Conservation (phyloP, 331 rosid species). For the Erythrophleum ivorense region DNA sequence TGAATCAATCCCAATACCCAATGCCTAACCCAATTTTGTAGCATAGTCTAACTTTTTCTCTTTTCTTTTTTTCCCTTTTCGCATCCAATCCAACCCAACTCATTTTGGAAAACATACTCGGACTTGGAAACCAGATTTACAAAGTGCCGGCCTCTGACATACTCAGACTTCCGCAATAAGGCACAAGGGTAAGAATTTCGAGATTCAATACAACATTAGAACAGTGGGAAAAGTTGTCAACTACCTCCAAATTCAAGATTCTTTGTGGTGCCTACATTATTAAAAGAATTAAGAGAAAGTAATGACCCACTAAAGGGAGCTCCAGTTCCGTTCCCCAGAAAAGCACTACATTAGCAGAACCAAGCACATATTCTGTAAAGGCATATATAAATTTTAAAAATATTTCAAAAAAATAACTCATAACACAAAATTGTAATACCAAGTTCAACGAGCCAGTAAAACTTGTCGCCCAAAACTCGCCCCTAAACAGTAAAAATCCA, state of each 20-base stretch:
- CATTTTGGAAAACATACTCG: too few species aligned
- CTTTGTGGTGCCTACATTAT: too few species aligned
- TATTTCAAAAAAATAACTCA: conserved; percentile 19
- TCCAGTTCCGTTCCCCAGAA: not conserved
- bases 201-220: too few species aligned
- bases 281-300: not conserved
- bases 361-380: not conserved
- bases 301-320: not conserved
- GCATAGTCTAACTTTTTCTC: too few species aligned
- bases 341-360: not conserved
- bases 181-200: too few species aligned
- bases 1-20: too few species aligned
- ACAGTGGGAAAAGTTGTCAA: not conserved
- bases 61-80: too few species aligned
- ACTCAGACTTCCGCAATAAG: too few species aligned
- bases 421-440: conserved; percentile 39
- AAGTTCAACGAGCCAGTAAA: conserved; percentile 26
- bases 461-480: conserved; percentile 13
- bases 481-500: conserved; percentile 22
- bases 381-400: not conserved
- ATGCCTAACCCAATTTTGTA: too few species aligned
- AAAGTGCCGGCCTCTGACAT: too few species aligned
- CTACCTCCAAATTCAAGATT: not conserved
- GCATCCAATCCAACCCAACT: too few species aligned
- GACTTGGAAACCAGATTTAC: too few species aligned